These are phyloP conservation scores for Wickerhamiella australiensis DNA, from an alignment of 805 yeast species.

Conservation along the genomic window DNA sequence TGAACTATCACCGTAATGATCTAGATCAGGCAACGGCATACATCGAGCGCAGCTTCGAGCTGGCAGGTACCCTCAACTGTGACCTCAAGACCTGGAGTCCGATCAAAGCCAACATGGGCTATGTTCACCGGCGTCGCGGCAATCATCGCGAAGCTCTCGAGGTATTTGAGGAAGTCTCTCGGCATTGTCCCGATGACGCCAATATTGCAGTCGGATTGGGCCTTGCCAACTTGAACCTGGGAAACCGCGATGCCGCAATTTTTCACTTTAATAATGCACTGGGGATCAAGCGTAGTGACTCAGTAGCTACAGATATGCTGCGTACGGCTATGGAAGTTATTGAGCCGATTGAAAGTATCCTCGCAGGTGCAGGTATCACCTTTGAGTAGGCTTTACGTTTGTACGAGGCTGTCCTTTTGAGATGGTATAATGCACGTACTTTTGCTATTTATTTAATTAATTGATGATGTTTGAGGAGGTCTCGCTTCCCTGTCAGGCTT, in stretches of 20 bases:
- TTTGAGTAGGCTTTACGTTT: not conserved
- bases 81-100: slow-evolving; percentile 78
- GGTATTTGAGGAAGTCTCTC: slow-evolving; percentile 66
- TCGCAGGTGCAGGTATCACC: not conserved
- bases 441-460: not conserved
- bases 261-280: slow-evolving; percentile 70
- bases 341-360: slow-evolving; percentile 1
- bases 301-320: slow-evolving; percentile 70
- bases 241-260: slow-evolving; percentile 53
- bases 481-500: not conserved
- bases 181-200: slow-evolving; percentile 55
- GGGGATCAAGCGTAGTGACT: slow-evolving; percentile 66
- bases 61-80: slow-evolving; percentile 37
- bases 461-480: not conserved
- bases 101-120: slow-evolving; percentile 31
- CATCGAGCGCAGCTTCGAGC: slow-evolving; percentile 19
- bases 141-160: slow-evolving; percentile 58
- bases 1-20: slow-evolving; percentile 66
- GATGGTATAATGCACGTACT: no score
- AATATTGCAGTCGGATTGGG: slow-evolving; percentile 78
- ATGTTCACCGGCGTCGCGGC: slow-evolving; percentile 28
- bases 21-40: slow-evolving; percentile 49
- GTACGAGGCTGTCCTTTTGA: no score
- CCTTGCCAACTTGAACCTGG: slow-evolving; percentile 59
- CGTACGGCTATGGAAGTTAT: not conserved